Evolutionary conservation across 164 flowering plant species (phyloP).

Genomic region (grape (Vitis vinifera)): ASM3070453v1 NC_081805.1:2131001-2131500

Average conservation of each 20-base stretch:
- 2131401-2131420: slow-evolving; percentile 27
- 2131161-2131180: slow-evolving; percentile 5
- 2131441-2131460: background rate
- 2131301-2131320: slow-evolving; percentile 17
- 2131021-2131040: too few species aligned
- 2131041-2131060: too few species aligned
- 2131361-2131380: slow-evolving; percentile 36
- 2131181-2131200: slow-evolving; percentile 22
- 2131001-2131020: too few species aligned
- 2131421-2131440: background rate
- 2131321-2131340: slow-evolving; percentile 33
- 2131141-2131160: background rate
- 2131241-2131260: background rate
- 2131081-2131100: too few species aligned
- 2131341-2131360: slow-evolving; percentile 38
- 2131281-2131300: slow-evolving; percentile 38
- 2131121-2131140: background rate
- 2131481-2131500: background rate
- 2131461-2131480: background rate
- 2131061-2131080: too few species aligned
- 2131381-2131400: slow-evolving; percentile 28
- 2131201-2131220: background rate
- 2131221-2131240: slow-evolving; percentile 13
- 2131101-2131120: too few species aligned
- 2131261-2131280: slow-evolving; percentile 1